Evolutionary conservation across 2,329 filamentous ascomycete species (phyloP).

Genomic region (Aulographum hederae): DNA sequence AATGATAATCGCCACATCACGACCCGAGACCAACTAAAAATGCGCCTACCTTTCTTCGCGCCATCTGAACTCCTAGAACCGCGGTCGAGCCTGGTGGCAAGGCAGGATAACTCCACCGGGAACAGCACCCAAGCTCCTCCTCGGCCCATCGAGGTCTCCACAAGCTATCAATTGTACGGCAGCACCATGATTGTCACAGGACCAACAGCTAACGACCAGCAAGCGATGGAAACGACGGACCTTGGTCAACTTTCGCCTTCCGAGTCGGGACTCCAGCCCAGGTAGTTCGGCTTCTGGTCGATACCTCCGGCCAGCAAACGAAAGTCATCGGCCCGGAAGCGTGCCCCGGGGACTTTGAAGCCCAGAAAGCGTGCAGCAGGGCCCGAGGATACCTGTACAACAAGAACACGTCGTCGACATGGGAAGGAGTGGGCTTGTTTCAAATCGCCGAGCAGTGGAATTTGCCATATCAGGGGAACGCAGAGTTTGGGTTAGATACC

Average conservation of each 20-base stretch:
- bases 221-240: slow-evolving; percentile 33
- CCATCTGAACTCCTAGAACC: no score
- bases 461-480: slow-evolving; percentile 39
- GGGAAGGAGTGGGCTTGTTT: slow-evolving; percentile 40
- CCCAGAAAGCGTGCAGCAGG: slow-evolving; percentile 33
- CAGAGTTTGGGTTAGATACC: slow-evolving; percentile 40
- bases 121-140: no score
- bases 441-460: slow-evolving; percentile 37
- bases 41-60: no score
- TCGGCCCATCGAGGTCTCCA: no score
- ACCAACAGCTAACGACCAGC: no score
- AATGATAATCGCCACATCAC: no score
- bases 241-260: slow-evolving; percentile 53
- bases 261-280: slow-evolving; percentile 36
- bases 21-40: no score
- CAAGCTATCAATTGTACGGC: no score
- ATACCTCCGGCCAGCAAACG: slow-evolving; percentile 51
- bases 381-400: slow-evolving; percentile 43
- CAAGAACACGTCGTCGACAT: slow-evolving; percentile 34
- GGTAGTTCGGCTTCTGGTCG: slow-evolving; percentile 38
- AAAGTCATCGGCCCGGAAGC: slow-evolving; percentile 47
- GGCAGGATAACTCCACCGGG: no score
- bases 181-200: no score
- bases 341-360: slow-evolving; percentile 25
- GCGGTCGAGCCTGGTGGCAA: no score